Evolutionary conservation across 371 early-diverging fungal genomes (phyloP), one percentile per base, ranked within the genome.

Genomic region (Mucor racemosus): DNA sequence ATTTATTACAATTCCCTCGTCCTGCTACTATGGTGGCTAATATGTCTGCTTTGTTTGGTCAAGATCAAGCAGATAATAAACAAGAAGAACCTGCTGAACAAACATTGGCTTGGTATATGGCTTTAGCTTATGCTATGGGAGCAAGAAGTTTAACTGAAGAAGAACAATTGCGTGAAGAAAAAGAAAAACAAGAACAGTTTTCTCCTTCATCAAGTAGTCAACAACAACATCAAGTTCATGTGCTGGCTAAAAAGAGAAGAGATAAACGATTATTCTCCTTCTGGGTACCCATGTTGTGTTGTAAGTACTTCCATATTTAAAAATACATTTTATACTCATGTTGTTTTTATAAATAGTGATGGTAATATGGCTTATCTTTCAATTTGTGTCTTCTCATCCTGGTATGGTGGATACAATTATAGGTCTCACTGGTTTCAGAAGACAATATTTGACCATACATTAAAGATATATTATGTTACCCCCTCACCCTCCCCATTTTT

Each of bases 81-180:
- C 67, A 73, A 41, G 75, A 78, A 35, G 71, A 75, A 17, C 61
- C 61, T 7, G 44, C 67, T 13, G 81, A 81, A 26, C 77, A 78
- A 46, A 66, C 79, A 0, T 65, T 81, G 31, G 81, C 81, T 13
- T 81, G 81, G 81, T 81, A 81, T 41, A 81, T 81, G 81, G 81
- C 81, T 4, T 50, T 81, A 4, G 81, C 81, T 0, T 81, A 81
- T 62, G 79, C 81, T 1, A 81, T 81, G 77, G 81, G 81, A 35
- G 76, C 77, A 19, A 58, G 74, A 31, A 77, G 70, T 42, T 31
- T 65, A 11, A 58, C 42, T 38, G 69, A 63, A 40, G 72, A 64
- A 10, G 55, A 64, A 4, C 26, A 40, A 5, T 15, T 40, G 31
- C 56, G 11, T n/a, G n/a, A 50, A 54, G n/a, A 50, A 31, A 26